Evolutionary conservation across 1,139 yeast species (phyloP).

Genomic region (Suhomyces ambrosiae): DNA sequence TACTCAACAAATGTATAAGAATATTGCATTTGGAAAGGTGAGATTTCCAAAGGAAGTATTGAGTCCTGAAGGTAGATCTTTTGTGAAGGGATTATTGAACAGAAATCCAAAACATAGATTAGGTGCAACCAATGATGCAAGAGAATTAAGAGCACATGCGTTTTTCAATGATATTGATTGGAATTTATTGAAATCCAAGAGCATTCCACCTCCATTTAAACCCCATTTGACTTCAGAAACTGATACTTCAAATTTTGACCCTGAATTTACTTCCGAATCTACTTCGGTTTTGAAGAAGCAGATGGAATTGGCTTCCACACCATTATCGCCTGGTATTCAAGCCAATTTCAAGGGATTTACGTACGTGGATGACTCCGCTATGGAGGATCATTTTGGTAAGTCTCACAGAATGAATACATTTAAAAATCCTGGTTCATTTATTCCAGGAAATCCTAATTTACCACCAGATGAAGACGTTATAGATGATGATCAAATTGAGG

Average conservation of each 20-base stretch:
- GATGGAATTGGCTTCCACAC: conserved; percentile 69
- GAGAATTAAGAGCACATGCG: conserved; percentile 87
- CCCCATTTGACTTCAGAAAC: conserved; percentile 90
- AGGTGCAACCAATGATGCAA: conserved; percentile 89
- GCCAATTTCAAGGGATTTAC: conserved; percentile 96
- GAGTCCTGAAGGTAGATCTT: conserved; percentile 88
- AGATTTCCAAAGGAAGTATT: conserved; percentile 94
- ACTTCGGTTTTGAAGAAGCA: conserved; percentile 77
- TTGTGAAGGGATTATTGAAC: conserved; percentile 90
- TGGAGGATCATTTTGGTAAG: conserved; percentile 76
- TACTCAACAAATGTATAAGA: conserved; percentile 97
- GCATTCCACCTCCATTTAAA: conserved; percentile 96
- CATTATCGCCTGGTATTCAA: conserved; percentile 90
- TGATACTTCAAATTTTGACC: conserved; percentile 95
- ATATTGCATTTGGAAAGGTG: conserved; percentile 96
- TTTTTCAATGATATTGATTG: conserved; percentile 91
- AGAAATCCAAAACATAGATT: conserved; percentile 94
- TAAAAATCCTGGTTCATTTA: conserved; percentile 68
- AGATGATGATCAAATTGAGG: conserved; percentile 70
- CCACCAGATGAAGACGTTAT: conserved; percentile 86
- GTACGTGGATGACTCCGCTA: conserved; percentile 90
- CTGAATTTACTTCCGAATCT: conserved; percentile 92
- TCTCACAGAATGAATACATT: conserved; percentile 49
- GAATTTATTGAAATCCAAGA: conserved; percentile 74
- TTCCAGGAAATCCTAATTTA: conserved; percentile 74